Percentiles rank a stretch among this genome's conserved stretches.
phyloP scores from a whole-genome alignment of 495 filamentous ascomycete species.

The Astrothelium macrocarpum region DNA sequence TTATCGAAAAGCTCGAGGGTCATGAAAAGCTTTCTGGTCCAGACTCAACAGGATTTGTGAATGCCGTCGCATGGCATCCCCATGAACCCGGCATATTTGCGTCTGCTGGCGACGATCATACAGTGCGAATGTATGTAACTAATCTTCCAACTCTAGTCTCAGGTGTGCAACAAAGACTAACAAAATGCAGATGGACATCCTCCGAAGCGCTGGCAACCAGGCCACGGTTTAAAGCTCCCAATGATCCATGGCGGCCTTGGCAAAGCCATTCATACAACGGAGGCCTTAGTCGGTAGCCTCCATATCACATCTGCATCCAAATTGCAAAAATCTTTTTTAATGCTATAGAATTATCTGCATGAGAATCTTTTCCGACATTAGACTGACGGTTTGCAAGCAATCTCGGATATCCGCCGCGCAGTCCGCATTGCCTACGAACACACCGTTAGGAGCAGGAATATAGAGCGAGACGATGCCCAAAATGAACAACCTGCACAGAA shows the following conservation, averaged over 20 bases:
- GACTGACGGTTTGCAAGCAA: neutral
- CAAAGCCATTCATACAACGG: slow-evolving; percentile 2
- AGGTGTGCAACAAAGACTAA: neutral
- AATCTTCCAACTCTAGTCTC: neutral
- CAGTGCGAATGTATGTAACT: slow-evolving; percentile 69
- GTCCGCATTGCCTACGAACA: neutral
- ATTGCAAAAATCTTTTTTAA: neutral
- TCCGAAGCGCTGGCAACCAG: neutral
- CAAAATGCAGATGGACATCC: neutral
- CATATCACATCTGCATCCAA: neutral
- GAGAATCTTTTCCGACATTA: neutral
- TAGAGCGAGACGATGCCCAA: too few species aligned
- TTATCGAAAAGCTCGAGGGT: slow-evolving; percentile 66
- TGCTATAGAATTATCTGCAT: neutral
- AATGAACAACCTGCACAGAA: too few species aligned
- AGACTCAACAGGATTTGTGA: slow-evolving; percentile 55
- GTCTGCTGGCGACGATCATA: slow-evolving; percentile 78
- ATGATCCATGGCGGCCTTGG: neutral
- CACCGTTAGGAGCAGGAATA: neutral
- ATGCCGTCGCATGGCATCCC: slow-evolving; percentile 89
- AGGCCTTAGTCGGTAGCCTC: neutral
- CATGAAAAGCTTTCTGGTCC: slow-evolving; percentile 36
- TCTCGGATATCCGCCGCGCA: neutral
- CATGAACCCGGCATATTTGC: slow-evolving; percentile 76
- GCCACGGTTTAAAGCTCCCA: neutral